These are phyloP conservation scores for Meyerozyma smithsonii DNA, from an alignment of 1,139 yeast species.

Conservation along the genomic window DNA sequence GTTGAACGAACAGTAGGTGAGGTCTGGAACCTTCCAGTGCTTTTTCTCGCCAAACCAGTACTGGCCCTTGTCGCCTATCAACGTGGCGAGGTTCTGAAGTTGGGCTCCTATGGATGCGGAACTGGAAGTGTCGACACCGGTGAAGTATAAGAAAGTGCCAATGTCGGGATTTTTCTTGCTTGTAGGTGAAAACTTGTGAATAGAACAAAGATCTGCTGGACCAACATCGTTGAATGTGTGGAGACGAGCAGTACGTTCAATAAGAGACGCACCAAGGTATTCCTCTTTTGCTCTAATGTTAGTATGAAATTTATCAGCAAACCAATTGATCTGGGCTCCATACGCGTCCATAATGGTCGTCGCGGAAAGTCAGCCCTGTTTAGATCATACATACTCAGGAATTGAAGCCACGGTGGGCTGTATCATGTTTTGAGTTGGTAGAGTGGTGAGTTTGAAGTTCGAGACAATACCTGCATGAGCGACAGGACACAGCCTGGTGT, in stretches of 20 bases:
- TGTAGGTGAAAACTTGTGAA: slow-evolving; percentile 43
- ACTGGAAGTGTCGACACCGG: slow-evolving; percentile 55
- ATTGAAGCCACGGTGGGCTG: slow-evolving; percentile 42
- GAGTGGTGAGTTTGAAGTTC: background rate
- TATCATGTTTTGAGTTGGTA: slow-evolving; percentile 23
- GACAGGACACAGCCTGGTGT: background rate
- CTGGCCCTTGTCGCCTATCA: slow-evolving; percentile 53
- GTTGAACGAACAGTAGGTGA: slow-evolving; percentile 43
- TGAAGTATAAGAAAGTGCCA: slow-evolving; percentile 52
- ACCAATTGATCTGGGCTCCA: background rate
- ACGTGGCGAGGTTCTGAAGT: slow-evolving; percentile 69
- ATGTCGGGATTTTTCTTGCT: slow-evolving; percentile 38
- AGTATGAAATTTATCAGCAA: slow-evolving; percentile 5
- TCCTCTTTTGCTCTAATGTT: slow-evolving; percentile 45
- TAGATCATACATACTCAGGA: slow-evolving; percentile 34
- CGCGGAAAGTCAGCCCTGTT: background rate
- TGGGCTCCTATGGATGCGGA: slow-evolving; percentile 66
- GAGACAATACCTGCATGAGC: background rate
- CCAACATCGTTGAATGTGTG: slow-evolving; percentile 57
- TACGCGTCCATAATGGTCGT: background rate
- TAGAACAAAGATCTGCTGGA: slow-evolving; percentile 86
- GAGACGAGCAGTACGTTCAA: slow-evolving; percentile 49
- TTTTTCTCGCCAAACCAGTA: slow-evolving; percentile 63
- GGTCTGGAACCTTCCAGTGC: slow-evolving; percentile 72
- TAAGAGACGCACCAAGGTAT: slow-evolving; percentile 44